Evolutionary conservation across 345 rosid genomes (phyloP).

Genomic region (Lepidium africanum): DNA sequence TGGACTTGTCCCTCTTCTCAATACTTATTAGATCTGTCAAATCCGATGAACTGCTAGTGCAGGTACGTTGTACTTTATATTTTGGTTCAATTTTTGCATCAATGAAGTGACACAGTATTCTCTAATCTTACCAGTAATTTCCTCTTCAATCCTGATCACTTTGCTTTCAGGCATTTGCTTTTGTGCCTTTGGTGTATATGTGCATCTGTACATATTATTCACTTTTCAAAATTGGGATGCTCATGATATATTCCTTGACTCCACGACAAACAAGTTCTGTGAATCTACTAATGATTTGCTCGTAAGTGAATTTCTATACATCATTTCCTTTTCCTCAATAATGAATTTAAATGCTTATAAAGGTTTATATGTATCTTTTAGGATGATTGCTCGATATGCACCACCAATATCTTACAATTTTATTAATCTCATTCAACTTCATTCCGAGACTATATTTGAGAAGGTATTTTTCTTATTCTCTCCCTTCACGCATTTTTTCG

Average conservation of each 20-base stretch:
- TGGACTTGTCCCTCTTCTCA: conserved; percentile 90
- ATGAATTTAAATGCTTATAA: neutral
- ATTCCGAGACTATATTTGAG: conserved; percentile 67
- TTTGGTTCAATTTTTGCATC: neutral
- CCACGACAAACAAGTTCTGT: conserved; percentile 97
- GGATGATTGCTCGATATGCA: conserved; percentile 99
- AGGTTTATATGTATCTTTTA: conserved; percentile 23
- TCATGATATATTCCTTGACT: conserved; percentile 96
- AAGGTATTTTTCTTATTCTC: conserved; percentile 37
- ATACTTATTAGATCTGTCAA: conserved; percentile 76
- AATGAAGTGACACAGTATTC: neutral
- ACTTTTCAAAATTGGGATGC: conserved; percentile 90
- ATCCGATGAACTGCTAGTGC: conserved; percentile 62
- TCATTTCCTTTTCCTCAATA: neutral
- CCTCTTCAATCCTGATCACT: neutral
- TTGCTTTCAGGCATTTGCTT: conserved; percentile 68
- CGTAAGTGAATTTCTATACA: conserved; percentile 45
- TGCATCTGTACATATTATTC: conserved; percentile 96
- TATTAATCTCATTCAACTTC: conserved; percentile 83
- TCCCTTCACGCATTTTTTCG: neutral
- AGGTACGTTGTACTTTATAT: conserved; percentile 35
- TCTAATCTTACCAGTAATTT: neutral
- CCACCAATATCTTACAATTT: conserved; percentile 95
- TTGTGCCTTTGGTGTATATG: conserved; percentile 97
- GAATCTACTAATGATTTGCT: conserved; percentile 97